Evolutionary conservation across 1,284 basidiomycete species (phyloP), one percentile per base, ranked within the genome.

Genomic region (Flammula alnicola): DNA sequence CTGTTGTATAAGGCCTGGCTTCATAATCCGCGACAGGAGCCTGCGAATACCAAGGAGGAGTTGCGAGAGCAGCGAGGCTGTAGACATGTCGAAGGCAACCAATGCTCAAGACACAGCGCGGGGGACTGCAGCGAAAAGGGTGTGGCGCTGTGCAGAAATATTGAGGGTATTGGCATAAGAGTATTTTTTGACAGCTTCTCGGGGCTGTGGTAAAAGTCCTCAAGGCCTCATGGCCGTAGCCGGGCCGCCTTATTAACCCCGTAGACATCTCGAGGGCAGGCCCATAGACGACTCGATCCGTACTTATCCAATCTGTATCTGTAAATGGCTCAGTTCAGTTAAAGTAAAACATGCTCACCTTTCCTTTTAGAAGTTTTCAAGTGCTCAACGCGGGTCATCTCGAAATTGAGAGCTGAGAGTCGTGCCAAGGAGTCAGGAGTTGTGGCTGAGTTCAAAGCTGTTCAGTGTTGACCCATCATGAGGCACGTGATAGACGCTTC

Each of bases 11-110:
- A 32, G 30, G 16, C 44, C 17, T 29, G 20, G 26, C 39, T 44
- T 51, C 10, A 46, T n/a, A 19, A 45, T 22, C 27, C 36, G 42
- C 26, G 38, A 40, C 9, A 55, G 29, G 29, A 45, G 22, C 20
- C 35, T 51, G n/a, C 29, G 51, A 26, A 58, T n/a, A 17, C 22
- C 45, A 7, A 32, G 19, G 23, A 58, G 38, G 10, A 50, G 38
- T 26, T 33, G 20, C n/a, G 35, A 30, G 9, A 48, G 22, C 30
- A 19, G 47, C 26, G 47, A 31, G 9, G 47, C 44, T 39, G 44
- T 43, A 29, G 43, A 25, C 52, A 54, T 57, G 31, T 46, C 14
- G 40, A 42, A 30, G 40, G 14, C 23, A n/a, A 14, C 27, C 26
- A 20, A n/a, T 5, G 37, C 37, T 26, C n/a, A 30, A 33, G n/a